A percentile compares a stretch with the other conserved stretches of the same genome.
Evolutionary conservation across 2,329 filamentous ascomycete species (phyloP).

Genomic region (Exophiala calicioides): DNA sequence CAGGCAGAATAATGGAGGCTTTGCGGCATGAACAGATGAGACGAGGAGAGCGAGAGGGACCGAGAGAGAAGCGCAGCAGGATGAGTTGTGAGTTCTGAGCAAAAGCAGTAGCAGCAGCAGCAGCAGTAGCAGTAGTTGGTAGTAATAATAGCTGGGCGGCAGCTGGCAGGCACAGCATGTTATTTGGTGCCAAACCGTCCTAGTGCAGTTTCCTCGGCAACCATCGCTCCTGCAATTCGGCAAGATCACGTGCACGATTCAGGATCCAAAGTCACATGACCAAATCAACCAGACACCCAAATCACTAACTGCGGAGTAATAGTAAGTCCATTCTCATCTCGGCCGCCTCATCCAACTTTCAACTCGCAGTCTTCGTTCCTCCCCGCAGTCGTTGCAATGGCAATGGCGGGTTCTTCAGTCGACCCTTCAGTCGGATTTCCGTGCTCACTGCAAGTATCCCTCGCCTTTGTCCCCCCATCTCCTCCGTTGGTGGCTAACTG

Average conservation of each 20-base stretch:
- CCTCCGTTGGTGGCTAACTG: background rate
- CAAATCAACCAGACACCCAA: too few species aligned
- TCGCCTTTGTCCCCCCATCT: background rate
- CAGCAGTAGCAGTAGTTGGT: background rate
- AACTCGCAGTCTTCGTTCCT: too few species aligned
- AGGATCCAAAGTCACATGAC: too few species aligned
- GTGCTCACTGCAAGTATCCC: conserved; percentile 42
- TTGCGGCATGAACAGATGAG: background rate
- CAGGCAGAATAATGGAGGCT: too few species aligned
- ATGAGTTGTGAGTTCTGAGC: too few species aligned
- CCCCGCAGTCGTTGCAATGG: too few species aligned
- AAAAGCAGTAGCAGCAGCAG: background rate
- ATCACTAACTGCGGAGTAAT: too few species aligned
- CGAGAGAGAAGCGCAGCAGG: conserved; percentile 4
- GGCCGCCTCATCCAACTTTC: too few species aligned
- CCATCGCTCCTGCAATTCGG: too few species aligned
- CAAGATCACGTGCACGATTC: too few species aligned
- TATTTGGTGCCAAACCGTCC: conserved; percentile 5
- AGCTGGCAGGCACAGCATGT: background rate
- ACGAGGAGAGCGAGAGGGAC: conserved; percentile 1
- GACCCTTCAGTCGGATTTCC: conserved; percentile 43
- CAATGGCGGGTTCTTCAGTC: too few species aligned
- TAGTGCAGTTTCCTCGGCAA: conserved; percentile 1
- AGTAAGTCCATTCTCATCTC: too few species aligned
- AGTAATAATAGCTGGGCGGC: background rate